Conservation (phyloP, 805 yeast species). For the Blastobotrys peoriensis region DNA sequence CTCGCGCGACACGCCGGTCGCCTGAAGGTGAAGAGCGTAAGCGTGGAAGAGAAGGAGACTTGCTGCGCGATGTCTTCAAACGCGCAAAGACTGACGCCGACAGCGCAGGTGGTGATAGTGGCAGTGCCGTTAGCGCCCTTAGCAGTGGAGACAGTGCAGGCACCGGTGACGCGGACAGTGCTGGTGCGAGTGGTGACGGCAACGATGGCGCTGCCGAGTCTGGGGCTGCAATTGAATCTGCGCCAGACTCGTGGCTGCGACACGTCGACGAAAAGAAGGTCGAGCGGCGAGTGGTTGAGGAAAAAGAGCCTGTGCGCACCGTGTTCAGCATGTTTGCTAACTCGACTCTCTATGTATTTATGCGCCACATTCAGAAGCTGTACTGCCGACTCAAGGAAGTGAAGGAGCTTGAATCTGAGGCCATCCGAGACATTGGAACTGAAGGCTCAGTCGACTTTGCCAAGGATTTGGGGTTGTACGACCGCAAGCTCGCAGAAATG, state of each 20-base stretch:
- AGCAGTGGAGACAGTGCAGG: conserved; percentile 5
- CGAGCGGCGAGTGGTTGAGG: neutral
- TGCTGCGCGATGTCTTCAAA: conserved; percentile 46
- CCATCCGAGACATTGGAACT: conserved; percentile 61
- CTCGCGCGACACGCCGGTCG: conserved; percentile 3
- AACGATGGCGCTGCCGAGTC: conserved; percentile 9
- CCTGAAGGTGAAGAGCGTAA: conserved; percentile 26
- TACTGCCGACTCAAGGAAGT: conserved; percentile 77
- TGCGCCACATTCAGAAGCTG: conserved; percentile 76
- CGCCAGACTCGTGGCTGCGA: conserved; percentile 26
- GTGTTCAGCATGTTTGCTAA: conserved; percentile 79
- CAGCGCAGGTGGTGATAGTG: conserved; percentile 7
- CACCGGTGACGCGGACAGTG: conserved; percentile 8
- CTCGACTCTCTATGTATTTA: conserved; percentile 80
- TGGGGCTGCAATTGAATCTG: conserved; percentile 17
- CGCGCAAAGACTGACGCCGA: conserved; percentile 24
- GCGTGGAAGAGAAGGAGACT: conserved; percentile 31
- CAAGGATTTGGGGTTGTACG: conserved; percentile 72
- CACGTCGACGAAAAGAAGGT: conserved; percentile 20
- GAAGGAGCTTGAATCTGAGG: conserved; percentile 63
- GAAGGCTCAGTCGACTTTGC: conserved; percentile 55
- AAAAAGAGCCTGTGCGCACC: conserved; percentile 26
- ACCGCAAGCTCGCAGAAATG: conserved; percentile 74
- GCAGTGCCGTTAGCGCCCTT: conserved; percentile 2
- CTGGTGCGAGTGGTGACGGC: conserved; percentile 6